Conservation (phyloP, 2,329 filamentous ascomycete species). For the Nannizzia gypsea region DNA sequence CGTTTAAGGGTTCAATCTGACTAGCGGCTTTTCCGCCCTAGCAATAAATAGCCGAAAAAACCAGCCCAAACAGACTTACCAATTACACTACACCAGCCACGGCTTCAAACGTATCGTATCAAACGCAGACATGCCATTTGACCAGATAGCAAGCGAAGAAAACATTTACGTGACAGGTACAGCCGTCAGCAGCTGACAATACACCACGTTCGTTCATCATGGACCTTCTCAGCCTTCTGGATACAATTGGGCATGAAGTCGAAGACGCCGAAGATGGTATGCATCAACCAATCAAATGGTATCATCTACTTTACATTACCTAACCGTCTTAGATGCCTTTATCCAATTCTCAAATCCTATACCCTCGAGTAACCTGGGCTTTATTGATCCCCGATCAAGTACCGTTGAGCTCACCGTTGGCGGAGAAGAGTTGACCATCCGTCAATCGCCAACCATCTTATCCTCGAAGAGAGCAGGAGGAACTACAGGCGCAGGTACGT, state of each 20-base stretch:
- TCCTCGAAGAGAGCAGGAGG: constrained; percentile 61
- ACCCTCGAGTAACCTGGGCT: constrained; percentile 68
- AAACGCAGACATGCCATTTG: too few relatives aligned
- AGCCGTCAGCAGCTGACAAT: too few relatives aligned
- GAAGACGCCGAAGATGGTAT: constrained; percentile 29
- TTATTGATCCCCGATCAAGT: constrained; percentile 60
- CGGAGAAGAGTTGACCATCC: constrained; percentile 59
- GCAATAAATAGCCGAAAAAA: too few relatives aligned
- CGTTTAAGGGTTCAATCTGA: too few relatives aligned
- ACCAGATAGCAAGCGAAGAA: too few relatives aligned
- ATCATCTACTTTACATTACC: neutral
- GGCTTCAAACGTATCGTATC: too few relatives aligned
- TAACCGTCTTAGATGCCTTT: constrained; percentile 60
- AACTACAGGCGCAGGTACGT: constrained; percentile 57
- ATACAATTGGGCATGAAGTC: constrained; percentile 17
- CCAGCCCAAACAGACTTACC: too few relatives aligned
- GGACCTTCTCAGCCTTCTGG: constrained; percentile 16
- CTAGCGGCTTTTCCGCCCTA: too few relatives aligned
- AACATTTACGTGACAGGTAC: too few relatives aligned
- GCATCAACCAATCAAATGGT: neutral
- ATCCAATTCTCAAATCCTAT: constrained; percentile 68
- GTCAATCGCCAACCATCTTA: constrained; percentile 73
- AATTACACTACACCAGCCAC: too few relatives aligned
- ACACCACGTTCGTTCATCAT: constrained; percentile 5
- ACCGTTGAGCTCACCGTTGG: constrained; percentile 56